Base-by-base conservation (phyloP, 2,329 filamentous ascomycete species). In the Epichloe aotearoae region DNA sequence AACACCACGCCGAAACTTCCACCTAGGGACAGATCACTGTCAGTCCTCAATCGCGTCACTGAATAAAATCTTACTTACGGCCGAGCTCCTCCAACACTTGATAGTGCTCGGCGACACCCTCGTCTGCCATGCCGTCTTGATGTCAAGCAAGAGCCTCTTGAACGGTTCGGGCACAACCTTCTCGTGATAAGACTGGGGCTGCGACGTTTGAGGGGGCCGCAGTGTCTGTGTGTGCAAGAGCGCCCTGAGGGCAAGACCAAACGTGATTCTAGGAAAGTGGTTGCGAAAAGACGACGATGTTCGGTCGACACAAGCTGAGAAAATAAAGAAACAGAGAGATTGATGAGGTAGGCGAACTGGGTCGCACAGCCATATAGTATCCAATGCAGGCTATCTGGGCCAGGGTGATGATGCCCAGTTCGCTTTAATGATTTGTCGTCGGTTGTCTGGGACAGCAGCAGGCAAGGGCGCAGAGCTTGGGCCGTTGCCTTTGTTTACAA, bases 1-100 rank as follows among this genome's bases (percentile, higher is more conserved):
- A 95, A 98, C 34, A 98, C 93, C 43, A 91, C 83, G 51, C 93
- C 93, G 67, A 98, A 98, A 67, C 90, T 96, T 53, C 91, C 91
- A 68, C 88, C 88, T 94, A 61, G 46, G 37, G 23, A 38, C 14
- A 43, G 11, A 36, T 26, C 4, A 38, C 36, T 26, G 11, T 42
- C 6, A 50, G 33, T 38, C 15, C 11, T n/a, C 36, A 19, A 30
- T 10, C 5, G n/a, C 15, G 11, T 19, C 6, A 23, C 30, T 3
- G 15, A 20, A 15, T 11, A 20, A 14, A 37, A 34, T 30, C 12
- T 12, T 17, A 81, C 87, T 73, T 73, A 94, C 90, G 90, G 63
- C 91, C 91, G 62, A 97, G 77, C 74, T 97, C 93, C 75, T 97
- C 91, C 62, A 97, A 78, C 66, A 97, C 86, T 71, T 95, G 87